Evolutionary conservation across 2,329 filamentous ascomycete species (phyloP).

Genomic region (Plenodomus lindquistii): DNA sequence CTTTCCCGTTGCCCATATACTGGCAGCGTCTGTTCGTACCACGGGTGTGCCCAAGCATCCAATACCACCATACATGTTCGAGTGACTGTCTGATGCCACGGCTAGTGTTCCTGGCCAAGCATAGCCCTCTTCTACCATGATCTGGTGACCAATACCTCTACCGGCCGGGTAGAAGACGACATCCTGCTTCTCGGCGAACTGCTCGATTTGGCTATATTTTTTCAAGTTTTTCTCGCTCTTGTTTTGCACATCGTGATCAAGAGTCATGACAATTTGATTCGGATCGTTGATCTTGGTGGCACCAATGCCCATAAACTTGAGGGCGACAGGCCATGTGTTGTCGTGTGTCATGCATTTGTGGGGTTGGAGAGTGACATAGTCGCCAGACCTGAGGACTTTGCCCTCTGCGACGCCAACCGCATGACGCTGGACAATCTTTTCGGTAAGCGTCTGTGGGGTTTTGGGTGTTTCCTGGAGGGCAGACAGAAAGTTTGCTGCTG

Average conservation of each 20-base stretch:
- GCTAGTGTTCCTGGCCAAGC: conserved; percentile 83
- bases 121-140: conserved; percentile 85
- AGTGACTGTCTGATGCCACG: conserved; percentile 79
- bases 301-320: conserved; percentile 83
- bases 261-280: conserved; percentile 76
- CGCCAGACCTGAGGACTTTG: conserved; percentile 76
- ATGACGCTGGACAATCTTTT: conserved; percentile 89
- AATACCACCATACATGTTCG: conserved; percentile 82
- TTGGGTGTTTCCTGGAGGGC: conserved; percentile 59
- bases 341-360: conserved; percentile 84
- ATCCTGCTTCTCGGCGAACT: conserved; percentile 78
- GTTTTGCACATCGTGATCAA: conserved; percentile 91
- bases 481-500: conserved; percentile 70
- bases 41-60: conserved; percentile 77
- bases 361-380: conserved; percentile 79
- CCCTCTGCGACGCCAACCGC: conserved; percentile 73
- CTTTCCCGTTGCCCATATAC: conserved; percentile 78
- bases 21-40: conserved; percentile 84
- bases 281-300: conserved; percentile 73
- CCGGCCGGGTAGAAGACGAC: conserved; percentile 78
- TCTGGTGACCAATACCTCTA: conserved; percentile 85
- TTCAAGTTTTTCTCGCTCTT: conserved; percentile 75
- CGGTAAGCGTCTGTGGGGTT: conserved; percentile 77
- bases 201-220: conserved; percentile 81
- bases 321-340: conserved; percentile 75